Percentiles rank a stretch among this genome's conserved stretches.
phyloP scores from a whole-genome alignment of 139 green algal species.

The Chlorella sp. region DNA sequence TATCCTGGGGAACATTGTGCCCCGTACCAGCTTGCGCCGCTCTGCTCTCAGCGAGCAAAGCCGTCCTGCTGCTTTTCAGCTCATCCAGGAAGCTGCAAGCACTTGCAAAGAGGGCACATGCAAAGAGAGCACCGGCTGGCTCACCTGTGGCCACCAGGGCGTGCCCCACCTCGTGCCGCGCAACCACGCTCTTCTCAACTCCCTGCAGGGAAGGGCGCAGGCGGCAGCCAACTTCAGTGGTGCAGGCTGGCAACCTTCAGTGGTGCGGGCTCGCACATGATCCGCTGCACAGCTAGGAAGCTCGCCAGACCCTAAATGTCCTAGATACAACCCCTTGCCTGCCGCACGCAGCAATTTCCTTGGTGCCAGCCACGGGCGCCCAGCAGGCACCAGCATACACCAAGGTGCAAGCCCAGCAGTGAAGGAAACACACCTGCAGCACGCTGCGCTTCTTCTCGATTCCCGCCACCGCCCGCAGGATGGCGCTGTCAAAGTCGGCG shows the following conservation, averaged over 20 bases:
- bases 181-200: constrained; percentile 87
- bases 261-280: background rate
- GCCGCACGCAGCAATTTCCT: background rate
- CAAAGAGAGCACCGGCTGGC: background rate
- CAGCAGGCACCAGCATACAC: no score
- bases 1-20: no score
- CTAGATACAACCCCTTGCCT: background rate
- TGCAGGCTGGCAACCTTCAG: no score
- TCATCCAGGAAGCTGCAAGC: no score
- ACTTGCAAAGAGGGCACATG: no score
- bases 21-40: no score
- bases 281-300: background rate
- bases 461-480: constrained; percentile 82
- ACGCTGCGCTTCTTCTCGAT: constrained; percentile 94
- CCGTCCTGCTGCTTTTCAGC: no score
- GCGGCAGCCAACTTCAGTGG: no score
- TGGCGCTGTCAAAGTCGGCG: constrained; percentile 79
- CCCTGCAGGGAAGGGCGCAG: constrained; percentile 42
- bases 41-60: no score
- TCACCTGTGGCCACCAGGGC: constrained; percentile 83
- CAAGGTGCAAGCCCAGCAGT: background rate
- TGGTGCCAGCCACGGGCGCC: no score
- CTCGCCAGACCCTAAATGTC: no score
- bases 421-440: constrained; percentile 2
- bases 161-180: constrained; percentile 90